Evolutionary conservation across 345 rosid species (phyloP).

Genomic region (Leavenworthia alabamica): DNA sequence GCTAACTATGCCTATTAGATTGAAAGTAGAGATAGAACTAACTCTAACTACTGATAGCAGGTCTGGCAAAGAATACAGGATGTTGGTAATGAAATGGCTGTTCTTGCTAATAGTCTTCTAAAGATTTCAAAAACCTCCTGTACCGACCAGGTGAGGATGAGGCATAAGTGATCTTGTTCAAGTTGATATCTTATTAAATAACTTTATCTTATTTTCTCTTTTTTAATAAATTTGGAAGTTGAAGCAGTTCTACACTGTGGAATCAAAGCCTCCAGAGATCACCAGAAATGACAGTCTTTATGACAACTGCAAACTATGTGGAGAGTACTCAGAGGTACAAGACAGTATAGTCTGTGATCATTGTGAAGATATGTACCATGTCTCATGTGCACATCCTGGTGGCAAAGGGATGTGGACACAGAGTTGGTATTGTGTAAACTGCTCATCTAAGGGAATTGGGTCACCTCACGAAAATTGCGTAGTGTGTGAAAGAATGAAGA

Average conservation of each 20-base stretch:
- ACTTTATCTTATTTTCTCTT: not conserved
- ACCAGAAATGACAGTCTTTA: constrained; percentile 29
- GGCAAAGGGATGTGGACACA: constrained; percentile 50
- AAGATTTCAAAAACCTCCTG: constrained; percentile 49
- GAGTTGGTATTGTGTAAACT: constrained; percentile 72
- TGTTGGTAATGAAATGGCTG: constrained; percentile 61
- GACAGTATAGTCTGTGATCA: constrained; percentile 81
- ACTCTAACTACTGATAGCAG: constrained; percentile 32
- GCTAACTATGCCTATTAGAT: not conserved
- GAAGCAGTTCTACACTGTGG: too few species aligned
- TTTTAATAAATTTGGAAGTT: constrained; percentile 8
- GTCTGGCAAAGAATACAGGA: constrained; percentile 62
- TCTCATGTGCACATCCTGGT: constrained; percentile 72
- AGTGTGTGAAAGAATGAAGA: constrained; percentile 58
- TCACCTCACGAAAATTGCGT: constrained; percentile 68
- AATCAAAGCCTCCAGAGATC: constrained; percentile 39
- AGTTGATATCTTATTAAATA: not conserved
- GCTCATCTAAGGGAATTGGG: constrained; percentile 53
- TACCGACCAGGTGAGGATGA: constrained; percentile 49
- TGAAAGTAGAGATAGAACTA: not conserved
- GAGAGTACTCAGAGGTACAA: constrained; percentile 52
- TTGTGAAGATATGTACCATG: constrained; percentile 78
- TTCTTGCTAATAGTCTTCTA: constrained; percentile 58
- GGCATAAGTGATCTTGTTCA: not conserved
- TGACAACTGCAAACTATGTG: constrained; percentile 51